Conservation (phyloP, 345 rosid species). For the Populus deltoides region DNA sequence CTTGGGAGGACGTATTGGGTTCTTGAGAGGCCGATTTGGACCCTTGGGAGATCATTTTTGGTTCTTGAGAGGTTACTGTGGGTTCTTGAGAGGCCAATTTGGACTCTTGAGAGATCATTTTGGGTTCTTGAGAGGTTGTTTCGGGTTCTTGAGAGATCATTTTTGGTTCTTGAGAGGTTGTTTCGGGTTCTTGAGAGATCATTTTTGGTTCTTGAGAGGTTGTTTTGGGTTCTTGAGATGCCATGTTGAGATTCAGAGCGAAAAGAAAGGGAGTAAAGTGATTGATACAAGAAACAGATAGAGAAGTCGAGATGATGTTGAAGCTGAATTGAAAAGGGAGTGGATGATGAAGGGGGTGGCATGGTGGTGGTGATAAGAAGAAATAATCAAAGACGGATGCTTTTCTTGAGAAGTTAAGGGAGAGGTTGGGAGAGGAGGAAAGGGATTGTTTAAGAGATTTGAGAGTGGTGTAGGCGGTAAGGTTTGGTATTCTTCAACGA, state of each 20-base stretch:
- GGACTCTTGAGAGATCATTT: neutral
- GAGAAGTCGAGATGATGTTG: neutral
- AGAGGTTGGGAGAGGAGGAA: constrained; percentile 47
- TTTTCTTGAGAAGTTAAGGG: constrained; percentile 41
- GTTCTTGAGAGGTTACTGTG: no score
- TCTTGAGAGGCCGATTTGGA: neutral
- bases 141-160: neutral
- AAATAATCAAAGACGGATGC: constrained; percentile 22
- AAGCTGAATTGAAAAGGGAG: neutral
- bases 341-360: neutral
- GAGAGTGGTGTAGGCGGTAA: constrained; percentile 28
- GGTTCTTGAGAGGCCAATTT: neutral
- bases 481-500: constrained; percentile 62
- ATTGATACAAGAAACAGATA: neutral
- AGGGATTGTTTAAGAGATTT: constrained; percentile 44
- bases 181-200: constrained; percentile 22
- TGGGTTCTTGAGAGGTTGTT: constrained; percentile 19
- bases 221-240: neutral
- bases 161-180: neutral
- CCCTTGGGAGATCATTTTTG: neutral
- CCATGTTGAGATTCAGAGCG: neutral
- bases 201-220: constrained; percentile 7
- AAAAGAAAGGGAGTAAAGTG: neutral
- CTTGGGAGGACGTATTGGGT: neutral
- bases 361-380: constrained; percentile 35